These are phyloP conservation scores for Colletotrichum orbiculare DNA, from an alignment of 2,329 filamentous ascomycete species.

Conservation along the genomic window DNA sequence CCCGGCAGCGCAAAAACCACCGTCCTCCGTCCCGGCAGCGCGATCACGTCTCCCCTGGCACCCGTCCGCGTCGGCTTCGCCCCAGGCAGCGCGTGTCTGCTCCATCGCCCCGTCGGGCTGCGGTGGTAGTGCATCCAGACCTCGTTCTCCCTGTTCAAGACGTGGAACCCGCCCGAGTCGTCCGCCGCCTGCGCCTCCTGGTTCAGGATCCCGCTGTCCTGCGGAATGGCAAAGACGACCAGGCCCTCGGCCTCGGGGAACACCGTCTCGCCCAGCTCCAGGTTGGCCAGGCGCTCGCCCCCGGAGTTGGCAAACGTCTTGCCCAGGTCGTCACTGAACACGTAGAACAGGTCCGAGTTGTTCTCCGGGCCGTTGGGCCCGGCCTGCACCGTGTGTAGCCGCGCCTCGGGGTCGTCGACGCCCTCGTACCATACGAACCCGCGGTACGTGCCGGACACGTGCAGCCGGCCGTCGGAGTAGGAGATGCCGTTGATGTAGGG, in stretches of 20 bases:
- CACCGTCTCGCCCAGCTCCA: slow-evolving; percentile 30
- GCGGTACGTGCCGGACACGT: slow-evolving; percentile 33
- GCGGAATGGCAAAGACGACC: slow-evolving; percentile 34
- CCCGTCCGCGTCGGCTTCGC: slow-evolving; percentile 30
- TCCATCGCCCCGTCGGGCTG: slow-evolving; percentile 18
- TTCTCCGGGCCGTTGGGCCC: slow-evolving; percentile 35
- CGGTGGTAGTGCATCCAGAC: slow-evolving; percentile 35
- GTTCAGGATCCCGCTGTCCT: slow-evolving; percentile 28
- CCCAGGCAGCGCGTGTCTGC: slow-evolving; percentile 14
- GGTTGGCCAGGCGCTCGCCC: slow-evolving; percentile 26
- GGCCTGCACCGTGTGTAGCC: slow-evolving; percentile 28
- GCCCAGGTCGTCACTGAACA: slow-evolving; percentile 25
- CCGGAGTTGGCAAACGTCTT: slow-evolving; percentile 19
- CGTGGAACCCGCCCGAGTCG: slow-evolving; percentile 28
- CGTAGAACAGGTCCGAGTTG: slow-evolving; percentile 33
- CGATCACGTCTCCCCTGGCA: slow-evolving; percentile 24
- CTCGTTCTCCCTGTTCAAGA: slow-evolving; percentile 30
- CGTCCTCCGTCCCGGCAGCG: slow-evolving; percentile 11
- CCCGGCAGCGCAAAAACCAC: slow-evolving; percentile 30
- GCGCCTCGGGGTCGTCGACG: slow-evolving; percentile 27
- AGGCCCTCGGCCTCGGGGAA: slow-evolving; percentile 29
- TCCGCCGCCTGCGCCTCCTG: slow-evolving; percentile 34
- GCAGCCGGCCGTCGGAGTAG: slow-evolving; percentile 25
- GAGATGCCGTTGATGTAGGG: slow-evolving; percentile 36
- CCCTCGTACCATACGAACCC: slow-evolving; percentile 35